Evolutionary conservation across 1,284 basidiomycete genomes (phyloP).

Genomic region (Ceratobasidium sp.): DNA sequence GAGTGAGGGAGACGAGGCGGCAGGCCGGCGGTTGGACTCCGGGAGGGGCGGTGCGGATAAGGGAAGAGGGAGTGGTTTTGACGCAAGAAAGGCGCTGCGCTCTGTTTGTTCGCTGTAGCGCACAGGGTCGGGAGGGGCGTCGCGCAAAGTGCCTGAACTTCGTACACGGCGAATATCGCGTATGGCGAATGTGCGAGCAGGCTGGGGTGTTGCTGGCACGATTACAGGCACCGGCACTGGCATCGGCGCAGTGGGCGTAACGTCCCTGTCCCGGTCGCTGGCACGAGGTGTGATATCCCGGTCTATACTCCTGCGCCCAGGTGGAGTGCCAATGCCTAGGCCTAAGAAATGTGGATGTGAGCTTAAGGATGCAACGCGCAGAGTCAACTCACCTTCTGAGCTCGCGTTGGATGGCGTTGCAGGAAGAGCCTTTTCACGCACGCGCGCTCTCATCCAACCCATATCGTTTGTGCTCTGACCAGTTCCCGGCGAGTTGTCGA

Average conservation of each 20-base stretch:
- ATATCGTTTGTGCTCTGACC: too few species aligned
- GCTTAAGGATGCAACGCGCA: not conserved
- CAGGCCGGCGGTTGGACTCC: slow-evolving; percentile 16
- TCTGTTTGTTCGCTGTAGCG: slow-evolving; percentile 29
- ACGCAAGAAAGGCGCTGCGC: slow-evolving; percentile 16
- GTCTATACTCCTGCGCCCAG: slow-evolving; percentile 11
- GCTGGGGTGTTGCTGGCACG: slow-evolving; percentile 21
- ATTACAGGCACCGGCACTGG: slow-evolving; percentile 13
- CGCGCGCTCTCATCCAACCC: too few species aligned
- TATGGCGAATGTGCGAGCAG: not conserved
- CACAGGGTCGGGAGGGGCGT: not conserved
- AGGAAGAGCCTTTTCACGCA: slow-evolving; percentile 40
- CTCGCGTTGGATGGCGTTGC: slow-evolving; percentile 13
- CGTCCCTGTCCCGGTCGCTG: slow-evolving; percentile 11
- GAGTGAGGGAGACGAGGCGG: slow-evolving; percentile 39
- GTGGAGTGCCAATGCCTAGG: slow-evolving; percentile 1
- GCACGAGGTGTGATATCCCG: slow-evolving; percentile 30
- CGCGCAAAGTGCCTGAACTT: slow-evolving; percentile 24
- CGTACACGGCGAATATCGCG: slow-evolving; percentile 33
- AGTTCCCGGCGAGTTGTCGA: not conserved
- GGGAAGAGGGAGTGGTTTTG: slow-evolving; percentile 25
- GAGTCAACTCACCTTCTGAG: slow-evolving; percentile 11
- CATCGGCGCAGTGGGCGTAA: slow-evolving; percentile 10
- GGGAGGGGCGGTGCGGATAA: slow-evolving; percentile 35
- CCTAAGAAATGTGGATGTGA: not conserved